Base-by-base conservation (phyloP, 148 eudicot genomes). In the Limonium bicolor region DNA sequence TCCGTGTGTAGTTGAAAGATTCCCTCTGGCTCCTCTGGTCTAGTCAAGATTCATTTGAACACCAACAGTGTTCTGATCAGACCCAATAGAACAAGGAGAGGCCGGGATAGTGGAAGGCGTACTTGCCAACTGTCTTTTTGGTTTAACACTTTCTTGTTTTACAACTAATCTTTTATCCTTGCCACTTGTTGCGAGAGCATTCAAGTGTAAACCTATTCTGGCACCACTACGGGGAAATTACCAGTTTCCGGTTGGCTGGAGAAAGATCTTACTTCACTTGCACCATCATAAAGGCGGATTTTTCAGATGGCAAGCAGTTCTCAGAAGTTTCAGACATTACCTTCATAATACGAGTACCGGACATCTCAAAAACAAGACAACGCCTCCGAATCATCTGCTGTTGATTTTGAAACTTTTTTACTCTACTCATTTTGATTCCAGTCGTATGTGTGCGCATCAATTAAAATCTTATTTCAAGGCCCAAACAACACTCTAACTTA, bases 121-220 rank as follows among this genome's bases (percentile, higher is more conserved):
- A 26, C 52, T 62, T 44, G 54, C 50, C 37, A 59, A 46, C 47
- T 66, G 62, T 56, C 72, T 54, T 51, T 50, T 48, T 41, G 56
- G 55, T 5, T 68, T 56, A 36, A 59, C 33, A 26, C 50, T 50
- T 34, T 54, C 62, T 20, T 63, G 61, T 48, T 62, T 62, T 41
- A 66, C 72, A 35, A 54, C 56, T 19, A 58, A 62, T n/a, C n/a
- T n/a, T n/a, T n/a, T n/a, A n/a, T n/a, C n/a, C 19, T 46, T 58
- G 16, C 55, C 59, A 25, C 45, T 54, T 41, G 68, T 19, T 32
- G 72, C 60, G 41, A 71, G 56, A 30, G 69, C 59, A 55, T 71
- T 71, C 56, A 71, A 62, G 36, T 71, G 77, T 59, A 71, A 47
- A 47, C 77, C 77, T 44, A 66, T 66, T 66, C 64, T 56, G 77